phyloP scores from a whole-genome alignment of 208 protist species.

The Crithidia expoeki region DNA sequence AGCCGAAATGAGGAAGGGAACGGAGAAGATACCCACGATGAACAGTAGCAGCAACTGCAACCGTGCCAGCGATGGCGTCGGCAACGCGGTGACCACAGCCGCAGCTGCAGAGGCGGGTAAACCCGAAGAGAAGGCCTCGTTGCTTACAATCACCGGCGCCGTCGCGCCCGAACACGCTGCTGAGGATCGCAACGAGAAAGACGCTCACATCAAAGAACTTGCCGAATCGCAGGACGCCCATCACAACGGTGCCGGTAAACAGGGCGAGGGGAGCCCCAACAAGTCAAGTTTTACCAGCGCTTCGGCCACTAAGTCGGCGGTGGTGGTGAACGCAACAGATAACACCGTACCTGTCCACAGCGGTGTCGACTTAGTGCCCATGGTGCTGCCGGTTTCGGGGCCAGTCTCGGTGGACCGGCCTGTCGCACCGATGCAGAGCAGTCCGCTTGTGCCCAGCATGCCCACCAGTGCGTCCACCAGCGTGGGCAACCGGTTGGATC shows the following conservation, averaged over 20 bases:
- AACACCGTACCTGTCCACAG: not conserved
- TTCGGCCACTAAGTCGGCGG: not conserved
- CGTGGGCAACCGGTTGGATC: not conserved
- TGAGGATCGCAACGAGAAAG: not conserved
- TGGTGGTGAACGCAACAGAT: not conserved
- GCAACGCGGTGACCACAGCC: not conserved
- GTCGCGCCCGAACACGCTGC: conserved; percentile 16
- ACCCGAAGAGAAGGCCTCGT: not conserved
- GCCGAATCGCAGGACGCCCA: not conserved
- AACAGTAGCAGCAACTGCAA: not conserved
- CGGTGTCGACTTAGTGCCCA: conserved; percentile 1
- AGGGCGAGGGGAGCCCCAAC: not conserved
- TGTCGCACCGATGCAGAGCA: not conserved
- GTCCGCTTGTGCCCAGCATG: conserved; percentile 9
- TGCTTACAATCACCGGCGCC: conserved; percentile 22
- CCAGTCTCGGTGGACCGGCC: not conserved
- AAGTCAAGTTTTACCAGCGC: not conserved
- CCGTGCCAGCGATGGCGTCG: not conserved
- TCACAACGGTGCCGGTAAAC: not conserved
- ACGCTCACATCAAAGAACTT: not conserved
- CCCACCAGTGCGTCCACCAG: not conserved
- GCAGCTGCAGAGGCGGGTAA: not conserved
- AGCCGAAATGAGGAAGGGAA: not conserved
- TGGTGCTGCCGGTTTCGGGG: not conserved
- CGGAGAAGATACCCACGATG: not conserved